Conservation (phyloP, 1,284 basidiomycete genomes). For the Boletellus sp. region DNA sequence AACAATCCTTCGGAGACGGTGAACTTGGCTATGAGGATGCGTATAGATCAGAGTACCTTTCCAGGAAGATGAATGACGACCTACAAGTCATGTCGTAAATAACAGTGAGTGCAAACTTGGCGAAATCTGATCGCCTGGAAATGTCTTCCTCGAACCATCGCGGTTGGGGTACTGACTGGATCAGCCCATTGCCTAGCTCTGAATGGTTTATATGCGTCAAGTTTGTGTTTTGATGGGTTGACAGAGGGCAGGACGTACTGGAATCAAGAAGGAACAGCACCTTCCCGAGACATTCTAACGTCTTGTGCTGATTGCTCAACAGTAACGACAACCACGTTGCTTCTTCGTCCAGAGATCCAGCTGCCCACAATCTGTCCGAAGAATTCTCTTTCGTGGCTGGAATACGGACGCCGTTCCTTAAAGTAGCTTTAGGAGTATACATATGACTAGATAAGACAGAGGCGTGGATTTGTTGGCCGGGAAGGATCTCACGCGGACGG, state of each 20-base stretch:
- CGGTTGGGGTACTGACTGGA: neutral
- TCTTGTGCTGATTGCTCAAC: neutral
- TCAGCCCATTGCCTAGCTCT: neutral
- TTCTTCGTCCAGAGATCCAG: neutral
- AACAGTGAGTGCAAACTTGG: slow-evolving; percentile 5
- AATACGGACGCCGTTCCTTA: slow-evolving; percentile 1
- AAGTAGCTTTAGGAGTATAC: slow-evolving; percentile 14
- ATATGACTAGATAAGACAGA: slow-evolving; percentile 7
- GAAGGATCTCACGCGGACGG: slow-evolving; percentile 12
- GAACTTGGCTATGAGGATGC: neutral
- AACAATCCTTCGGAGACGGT: neutral
- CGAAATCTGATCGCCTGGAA: neutral
- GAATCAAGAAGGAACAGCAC: slow-evolving; percentile 7
- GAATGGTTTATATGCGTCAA: neutral
- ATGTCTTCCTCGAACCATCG: neutral
- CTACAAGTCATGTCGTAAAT: slow-evolving; percentile 1
- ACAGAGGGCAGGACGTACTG: neutral
- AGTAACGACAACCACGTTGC: neutral
- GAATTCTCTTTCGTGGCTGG: neutral
- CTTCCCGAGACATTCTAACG: neutral
- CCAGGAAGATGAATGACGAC: neutral
- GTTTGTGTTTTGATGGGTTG: neutral
- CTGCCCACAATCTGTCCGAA: neutral
- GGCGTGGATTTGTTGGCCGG: slow-evolving; percentile 14
- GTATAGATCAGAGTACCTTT: neutral